phyloP scores from a whole-genome alignment of 441 rosid genomes.

The Adansonia rubrostipa region DNA sequence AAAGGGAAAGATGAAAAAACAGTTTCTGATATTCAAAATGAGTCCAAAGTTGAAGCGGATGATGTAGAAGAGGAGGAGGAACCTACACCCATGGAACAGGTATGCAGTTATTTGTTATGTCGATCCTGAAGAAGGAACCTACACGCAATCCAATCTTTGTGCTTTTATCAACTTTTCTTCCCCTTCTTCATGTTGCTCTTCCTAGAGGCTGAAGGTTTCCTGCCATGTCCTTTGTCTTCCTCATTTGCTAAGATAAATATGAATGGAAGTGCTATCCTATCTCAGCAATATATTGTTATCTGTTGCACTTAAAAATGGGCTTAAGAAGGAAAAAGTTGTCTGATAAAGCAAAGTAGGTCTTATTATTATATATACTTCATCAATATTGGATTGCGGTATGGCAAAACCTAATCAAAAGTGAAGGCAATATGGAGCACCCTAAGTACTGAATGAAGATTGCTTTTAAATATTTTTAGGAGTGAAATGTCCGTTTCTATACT shows the following conservation, averaged over 20 bases:
- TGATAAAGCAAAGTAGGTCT: neutral
- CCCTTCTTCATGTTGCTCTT: neutral
- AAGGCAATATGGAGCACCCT: neutral
- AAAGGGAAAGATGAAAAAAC: slow-evolving; percentile 52
- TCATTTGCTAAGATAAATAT: neutral
- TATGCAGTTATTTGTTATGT: slow-evolving; percentile 23
- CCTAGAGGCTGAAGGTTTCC: neutral
- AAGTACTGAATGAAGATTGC: neutral
- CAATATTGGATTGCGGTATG: neutral
- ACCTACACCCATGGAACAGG: slow-evolving; percentile 75
- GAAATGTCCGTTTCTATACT: neutral
- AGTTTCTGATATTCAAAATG: slow-evolving; percentile 38
- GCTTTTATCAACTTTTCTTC: neutral
- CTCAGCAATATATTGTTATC: neutral
- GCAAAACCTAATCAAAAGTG: neutral
- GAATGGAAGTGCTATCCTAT: neutral
- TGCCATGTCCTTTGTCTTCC: neutral
- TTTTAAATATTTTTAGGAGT: neutral
- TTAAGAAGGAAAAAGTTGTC: neutral
- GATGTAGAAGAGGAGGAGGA: slow-evolving; percentile 46
- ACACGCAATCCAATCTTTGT: neutral
- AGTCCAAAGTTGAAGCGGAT: slow-evolving; percentile 35
- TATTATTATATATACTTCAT: neutral
- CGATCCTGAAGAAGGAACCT: neutral
- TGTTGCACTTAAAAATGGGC: neutral